Base-by-base conservation (phyloP, 768 basidiomycete genomes). In the Xerocomellus chrysenteron region DNA sequence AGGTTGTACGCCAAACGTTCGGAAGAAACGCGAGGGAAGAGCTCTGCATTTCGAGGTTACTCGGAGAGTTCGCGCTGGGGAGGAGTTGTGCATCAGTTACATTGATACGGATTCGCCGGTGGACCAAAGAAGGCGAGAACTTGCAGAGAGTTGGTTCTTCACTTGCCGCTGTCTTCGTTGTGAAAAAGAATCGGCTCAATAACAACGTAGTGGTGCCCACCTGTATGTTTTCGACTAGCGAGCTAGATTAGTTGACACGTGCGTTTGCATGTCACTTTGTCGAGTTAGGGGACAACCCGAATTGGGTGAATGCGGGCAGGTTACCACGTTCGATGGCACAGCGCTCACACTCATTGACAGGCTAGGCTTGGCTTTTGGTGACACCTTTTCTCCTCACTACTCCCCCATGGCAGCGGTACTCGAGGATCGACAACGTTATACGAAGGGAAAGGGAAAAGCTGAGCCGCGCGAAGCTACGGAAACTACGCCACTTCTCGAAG, bases 11-110 rank as follows among this genome's bases (percentile, higher is more conserved):
- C 82, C 84, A 10, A 84, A 82, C 49, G 60, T 85, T 12, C 70
- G 70, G 30, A 85, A 82, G 65, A 69, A 63, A 21, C 74, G 80
- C 41, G 61, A 68, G 7, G 78, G 78, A 21, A 76, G 79, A n/a
- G 61, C 67, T 0, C 70, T 84, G 41, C 72, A 75, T 39, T 84
- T 85, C 62, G 75, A 78, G 58, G 76, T 79, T 13, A 73, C 72
- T 10, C 67, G 73, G 10, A 73, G 73, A 45, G 68, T 84, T n/a
- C 59, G 62, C 5, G 68, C 67, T 4, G 83, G 80, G 4, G 82
- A 85, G 53, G 83, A 86, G 44, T 61, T 86, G 45, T 84, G 82
- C 60, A 85, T 83, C 64, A 81, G 77, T 51, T 86, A 85, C 56
- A 75, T 82, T 48, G 78, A 76, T 28, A 69, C 67, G 8, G 61